phyloP scores from a whole-genome alignment of 192 early-diverging fungal species.

The Phlyctochytrium bullatum region DNA sequence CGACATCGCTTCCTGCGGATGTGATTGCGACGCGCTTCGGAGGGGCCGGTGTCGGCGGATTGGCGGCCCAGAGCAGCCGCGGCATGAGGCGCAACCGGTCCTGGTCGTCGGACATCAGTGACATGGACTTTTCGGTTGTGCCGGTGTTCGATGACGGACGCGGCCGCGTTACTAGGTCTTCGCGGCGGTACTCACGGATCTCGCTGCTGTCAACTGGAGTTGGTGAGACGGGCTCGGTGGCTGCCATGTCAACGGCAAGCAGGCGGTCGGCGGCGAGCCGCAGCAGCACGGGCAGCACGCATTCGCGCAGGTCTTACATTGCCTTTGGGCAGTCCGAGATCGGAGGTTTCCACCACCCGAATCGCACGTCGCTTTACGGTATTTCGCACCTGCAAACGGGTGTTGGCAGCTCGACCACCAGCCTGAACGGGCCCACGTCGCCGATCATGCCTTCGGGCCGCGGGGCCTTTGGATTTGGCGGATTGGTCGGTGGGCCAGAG shows the following conservation, averaged over 20 bases:
- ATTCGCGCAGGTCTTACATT: neutral
- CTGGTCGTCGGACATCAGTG: constrained; percentile 11
- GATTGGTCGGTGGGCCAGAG: too few relatives aligned
- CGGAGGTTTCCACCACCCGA: neutral
- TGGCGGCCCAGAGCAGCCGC: too few relatives aligned
- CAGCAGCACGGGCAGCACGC: neutral
- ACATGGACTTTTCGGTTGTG: constrained; percentile 18
- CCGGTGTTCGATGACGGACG: constrained; percentile 13
- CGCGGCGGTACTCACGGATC: neutral
- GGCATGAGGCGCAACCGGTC: neutral
- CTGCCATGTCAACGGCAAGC: neutral
- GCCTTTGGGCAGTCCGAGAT: neutral
- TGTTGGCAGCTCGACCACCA: too few relatives aligned
- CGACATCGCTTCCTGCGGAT: neutral
- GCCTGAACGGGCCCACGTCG: too few relatives aligned
- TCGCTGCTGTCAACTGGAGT: neutral
- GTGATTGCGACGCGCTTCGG: neutral
- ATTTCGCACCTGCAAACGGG: too few relatives aligned
- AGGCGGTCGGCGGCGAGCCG: neutral
- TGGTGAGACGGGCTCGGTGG: neutral
- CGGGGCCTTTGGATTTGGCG: too few relatives aligned
- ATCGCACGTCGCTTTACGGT: neutral
- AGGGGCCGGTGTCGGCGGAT: neutral
- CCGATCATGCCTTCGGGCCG: too few relatives aligned
- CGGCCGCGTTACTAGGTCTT: neutral